Conservation (phyloP, 2,329 filamentous ascomycete species). For the Coniella vitis region DNA sequence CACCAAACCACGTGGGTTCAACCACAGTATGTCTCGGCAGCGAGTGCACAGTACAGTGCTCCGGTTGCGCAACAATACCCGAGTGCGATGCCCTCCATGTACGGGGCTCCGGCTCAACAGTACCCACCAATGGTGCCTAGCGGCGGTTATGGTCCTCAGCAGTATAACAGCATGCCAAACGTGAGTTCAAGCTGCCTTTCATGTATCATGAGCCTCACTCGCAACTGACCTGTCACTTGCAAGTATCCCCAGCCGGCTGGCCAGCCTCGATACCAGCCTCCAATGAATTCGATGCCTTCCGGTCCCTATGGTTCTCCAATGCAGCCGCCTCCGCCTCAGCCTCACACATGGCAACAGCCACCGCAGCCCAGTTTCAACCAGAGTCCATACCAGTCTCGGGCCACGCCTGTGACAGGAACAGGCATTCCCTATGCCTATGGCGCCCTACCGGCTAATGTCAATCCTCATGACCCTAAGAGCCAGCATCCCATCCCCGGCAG, state of each 20-base stretch:
- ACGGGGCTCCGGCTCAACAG: constrained; percentile 34
- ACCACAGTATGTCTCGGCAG: constrained; percentile 45
- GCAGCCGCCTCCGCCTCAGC: constrained; percentile 26
- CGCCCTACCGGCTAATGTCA: constrained; percentile 64
- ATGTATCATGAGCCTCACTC: constrained; percentile 2
- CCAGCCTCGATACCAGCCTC: constrained; percentile 29
- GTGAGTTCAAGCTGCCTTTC: constrained; percentile 31
- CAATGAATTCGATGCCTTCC: constrained; percentile 26
- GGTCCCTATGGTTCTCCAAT: constrained; percentile 28
- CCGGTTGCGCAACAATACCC: constrained; percentile 36
- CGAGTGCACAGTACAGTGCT: constrained; percentile 27
- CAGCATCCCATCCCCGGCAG: constrained; percentile 82
- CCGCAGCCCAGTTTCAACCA: constrained; percentile 24
- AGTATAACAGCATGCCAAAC: constrained; percentile 38
- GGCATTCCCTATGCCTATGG: constrained; percentile 67
- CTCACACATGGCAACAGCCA: constrained; percentile 27
- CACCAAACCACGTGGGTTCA: constrained; percentile 53
- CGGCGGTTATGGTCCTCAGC: constrained; percentile 34
- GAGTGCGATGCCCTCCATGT: constrained; percentile 39
- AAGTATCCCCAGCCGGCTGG: constrained; percentile 31
- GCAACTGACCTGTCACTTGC: too few species aligned
- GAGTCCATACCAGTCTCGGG: constrained; percentile 22
- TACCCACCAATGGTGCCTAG: constrained; percentile 38
- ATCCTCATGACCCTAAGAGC: constrained; percentile 64
- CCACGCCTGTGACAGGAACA: constrained; percentile 19